These are phyloP conservation scores for Scytalidium sp. DNA, from an alignment of 2,329 filamentous ascomycete species.

Conservation along the genomic window DNA sequence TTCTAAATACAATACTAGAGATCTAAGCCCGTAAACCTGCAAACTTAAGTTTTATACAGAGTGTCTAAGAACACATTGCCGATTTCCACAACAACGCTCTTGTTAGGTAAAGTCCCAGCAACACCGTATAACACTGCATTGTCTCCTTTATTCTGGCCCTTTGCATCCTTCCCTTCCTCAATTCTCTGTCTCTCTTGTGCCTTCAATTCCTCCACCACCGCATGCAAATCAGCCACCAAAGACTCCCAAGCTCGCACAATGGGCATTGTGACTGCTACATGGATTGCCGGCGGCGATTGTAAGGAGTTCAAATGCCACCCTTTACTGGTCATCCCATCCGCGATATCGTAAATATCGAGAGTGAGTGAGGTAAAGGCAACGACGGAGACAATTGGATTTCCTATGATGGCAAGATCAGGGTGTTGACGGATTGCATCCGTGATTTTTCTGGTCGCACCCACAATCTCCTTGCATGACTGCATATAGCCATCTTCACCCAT, in stretches of 20 bases:
- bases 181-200: conserved; percentile 71
- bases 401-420: conserved; percentile 74
- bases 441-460: conserved; percentile 78
- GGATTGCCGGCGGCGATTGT: conserved; percentile 83
- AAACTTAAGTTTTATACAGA: conserved; percentile 76
- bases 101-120: conserved; percentile 87
- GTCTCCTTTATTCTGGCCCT: conserved; percentile 68
- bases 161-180: conserved; percentile 59
- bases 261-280: conserved; percentile 86
- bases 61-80: conserved; percentile 86
- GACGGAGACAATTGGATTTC: conserved; percentile 81
- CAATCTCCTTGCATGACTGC: conserved; percentile 78
- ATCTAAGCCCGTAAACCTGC: too few relatives aligned
- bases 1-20: too few relatives aligned
- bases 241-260: conserved; percentile 74
- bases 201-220: conserved; percentile 63
- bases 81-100: conserved; percentile 84
- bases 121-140: conserved; percentile 88
- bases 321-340: conserved; percentile 74
- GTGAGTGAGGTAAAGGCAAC: conserved; percentile 77
- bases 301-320: conserved; percentile 95
- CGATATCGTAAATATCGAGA: conserved; percentile 87
- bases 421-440: conserved; percentile 67
- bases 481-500: conserved; percentile 85
- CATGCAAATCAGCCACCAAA: conserved; percentile 68